These are phyloP conservation scores for Malus sylvestris DNA, from an alignment of 306 rosid species.

Conservation along the genomic window DNA sequence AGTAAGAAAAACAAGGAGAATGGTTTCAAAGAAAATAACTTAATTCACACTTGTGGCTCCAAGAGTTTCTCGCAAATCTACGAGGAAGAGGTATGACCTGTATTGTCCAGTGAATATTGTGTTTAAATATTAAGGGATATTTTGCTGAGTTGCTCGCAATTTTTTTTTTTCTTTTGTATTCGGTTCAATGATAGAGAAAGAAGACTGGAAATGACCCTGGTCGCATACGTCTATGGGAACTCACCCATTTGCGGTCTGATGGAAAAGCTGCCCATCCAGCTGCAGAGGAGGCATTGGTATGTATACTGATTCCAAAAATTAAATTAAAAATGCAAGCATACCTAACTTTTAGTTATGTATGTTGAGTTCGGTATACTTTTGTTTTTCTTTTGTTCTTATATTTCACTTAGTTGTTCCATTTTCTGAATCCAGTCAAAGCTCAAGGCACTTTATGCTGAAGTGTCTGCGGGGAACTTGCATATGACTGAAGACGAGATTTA, in stretches of 20 bases:
- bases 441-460: not conserved
- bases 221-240: not conserved
- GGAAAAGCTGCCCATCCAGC: not conserved
- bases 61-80: not conserved
- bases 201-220: not conserved
- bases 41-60: not conserved
- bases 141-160: not conserved
- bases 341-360: not conserved
- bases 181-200: not conserved
- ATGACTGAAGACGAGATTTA: not conserved
- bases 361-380: not conserved
- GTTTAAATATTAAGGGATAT: not conserved
- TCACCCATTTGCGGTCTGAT: slow-evolving; percentile 1
- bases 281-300: slow-evolving; percentile 7
- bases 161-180: not conserved
- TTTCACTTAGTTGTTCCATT: not conserved
- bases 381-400: no score
- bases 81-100: not conserved
- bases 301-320: not conserved
- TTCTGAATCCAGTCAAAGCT: not conserved
- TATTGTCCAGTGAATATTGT: not conserved
- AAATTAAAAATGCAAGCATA: not conserved
- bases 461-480: not conserved
- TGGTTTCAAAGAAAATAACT: not conserved
- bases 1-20: not conserved